Evolutionary conservation across 2,329 filamentous ascomycete genomes (phyloP), one percentile per base, ranked within the genome.

Genomic region (Clonostachys sp.): DNA sequence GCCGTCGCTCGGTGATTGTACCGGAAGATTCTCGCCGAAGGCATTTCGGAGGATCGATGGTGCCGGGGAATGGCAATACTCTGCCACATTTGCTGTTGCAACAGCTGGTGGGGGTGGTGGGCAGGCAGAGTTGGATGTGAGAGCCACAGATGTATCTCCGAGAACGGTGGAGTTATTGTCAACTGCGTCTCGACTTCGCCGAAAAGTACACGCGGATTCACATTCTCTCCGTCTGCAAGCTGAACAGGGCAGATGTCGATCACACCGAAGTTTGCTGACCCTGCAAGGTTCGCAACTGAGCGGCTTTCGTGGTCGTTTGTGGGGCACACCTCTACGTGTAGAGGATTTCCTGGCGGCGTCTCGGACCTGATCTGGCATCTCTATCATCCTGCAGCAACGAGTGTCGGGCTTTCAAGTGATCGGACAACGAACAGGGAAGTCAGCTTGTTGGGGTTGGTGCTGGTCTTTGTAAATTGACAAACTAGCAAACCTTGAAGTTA

Each of bases 241-340:
- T 18, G 24, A 36, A 40, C 52, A 54, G 12, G 52, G 52, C 13
- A 48, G 35, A 36, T 48, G 48, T 40, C 52, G 52, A 33, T 54
- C 51, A 42, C 52, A 54, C 42, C 46, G 45, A n/a, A 51, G 49
- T 36, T 54, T 54, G 17, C 48, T 49, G 17, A 48, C 43, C 18
- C 52, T 41, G 20, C 52, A 54, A 8, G 48, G 45, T 30, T 53
- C 49, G 44, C 52, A 54, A 34, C 47, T 53, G 10, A 51, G 34
- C 2, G 45, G 50, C 47, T 54, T 46, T 14, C 36, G 36, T 14
- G 14, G 36, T 14, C 36, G 36, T 39, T 13, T 39, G 36, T 14
- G 36, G 36, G 24, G 24, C 5, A 30, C 24, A 3, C 24, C 24
- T 30, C 24, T 30, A 7, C 24, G 24, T 30, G 24, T 30, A 9